Percentiles rank a stretch among this genome's conserved stretches.
phyloP scores from a whole-genome alignment of 2,329 filamentous ascomycete species.

The Neopestalotiopsis sp. region DNA sequence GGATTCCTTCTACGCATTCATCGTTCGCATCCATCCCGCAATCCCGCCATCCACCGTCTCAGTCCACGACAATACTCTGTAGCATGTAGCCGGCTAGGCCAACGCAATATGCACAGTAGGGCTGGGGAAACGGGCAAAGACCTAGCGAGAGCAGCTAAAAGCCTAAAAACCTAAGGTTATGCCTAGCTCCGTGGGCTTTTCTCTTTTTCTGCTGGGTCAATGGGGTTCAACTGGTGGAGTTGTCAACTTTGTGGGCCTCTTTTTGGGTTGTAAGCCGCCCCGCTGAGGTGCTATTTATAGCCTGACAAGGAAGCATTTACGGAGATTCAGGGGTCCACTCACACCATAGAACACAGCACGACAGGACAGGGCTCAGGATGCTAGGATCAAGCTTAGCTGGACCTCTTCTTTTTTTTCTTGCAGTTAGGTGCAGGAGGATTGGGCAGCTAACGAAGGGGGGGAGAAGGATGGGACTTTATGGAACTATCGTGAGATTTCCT shows the following conservation, averaged over 20 bases:
- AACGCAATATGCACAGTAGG: neutral
- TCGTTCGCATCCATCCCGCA: neutral
- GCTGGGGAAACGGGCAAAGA: neutral
- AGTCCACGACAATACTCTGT: neutral
- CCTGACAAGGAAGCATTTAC: neutral
- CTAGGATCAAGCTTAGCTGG: neutral
- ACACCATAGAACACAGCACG: neutral
- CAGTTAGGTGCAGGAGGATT: neutral
- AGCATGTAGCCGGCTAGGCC: no score
- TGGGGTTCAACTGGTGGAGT: neutral
- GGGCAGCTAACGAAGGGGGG: no score
- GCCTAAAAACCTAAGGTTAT: neutral
- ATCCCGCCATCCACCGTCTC: neutral
- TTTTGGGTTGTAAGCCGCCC: neutral
- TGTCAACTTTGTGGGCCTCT: neutral
- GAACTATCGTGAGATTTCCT: no score
- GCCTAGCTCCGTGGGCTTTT: neutral
- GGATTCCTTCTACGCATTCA: neutral
- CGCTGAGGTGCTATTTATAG: slow-evolving; percentile 15
- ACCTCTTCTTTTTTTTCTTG: neutral
- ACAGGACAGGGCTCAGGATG: slow-evolving; percentile 1
- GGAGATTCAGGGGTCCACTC: slow-evolving; percentile 12
- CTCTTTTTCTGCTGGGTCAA: neutral
- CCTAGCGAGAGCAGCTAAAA: neutral
- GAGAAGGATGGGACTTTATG: no score